phyloP scores from a whole-genome alignment of 768 basidiomycete genomes.

The Strobilomyces confusus region DNA sequence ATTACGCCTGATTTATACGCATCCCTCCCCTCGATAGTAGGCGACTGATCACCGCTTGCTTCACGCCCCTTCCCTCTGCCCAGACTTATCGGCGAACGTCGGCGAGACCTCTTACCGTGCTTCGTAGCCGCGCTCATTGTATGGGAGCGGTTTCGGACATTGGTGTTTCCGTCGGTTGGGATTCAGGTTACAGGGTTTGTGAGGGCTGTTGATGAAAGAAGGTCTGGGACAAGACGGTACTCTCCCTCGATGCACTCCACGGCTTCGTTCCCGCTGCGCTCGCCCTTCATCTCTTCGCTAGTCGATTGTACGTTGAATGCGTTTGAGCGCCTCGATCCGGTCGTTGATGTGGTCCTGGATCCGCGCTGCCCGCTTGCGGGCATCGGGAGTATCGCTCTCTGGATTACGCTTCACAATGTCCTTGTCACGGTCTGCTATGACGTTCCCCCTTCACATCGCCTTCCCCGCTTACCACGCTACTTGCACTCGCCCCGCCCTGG shows the following conservation, averaged over 20 bases:
- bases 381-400: conserved; percentile 10
- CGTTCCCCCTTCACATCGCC: conserved; percentile 7
- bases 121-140: conserved; percentile 30
- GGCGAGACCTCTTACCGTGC: conserved; percentile 25
- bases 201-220: conserved; percentile 23
- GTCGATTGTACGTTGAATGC: conserved; percentile 29
- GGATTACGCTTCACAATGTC: conserved; percentile 22
- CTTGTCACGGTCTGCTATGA: conserved; percentile 20
- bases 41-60: conserved; percentile 48
- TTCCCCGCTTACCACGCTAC: conserved; percentile 10
- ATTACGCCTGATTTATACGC: conserved; percentile 41
- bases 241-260: neutral
- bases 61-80: conserved; percentile 18
- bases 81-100: conserved; percentile 25
- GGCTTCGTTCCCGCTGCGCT: conserved; percentile 16
- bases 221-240: conserved; percentile 14
- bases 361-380: conserved; percentile 27
- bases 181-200: conserved; percentile 24
- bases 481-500: conserved; percentile 15
- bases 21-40: conserved; percentile 23
- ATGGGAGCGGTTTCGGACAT: conserved; percentile 28
- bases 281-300: conserved; percentile 35
- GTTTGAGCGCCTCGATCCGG: conserved; percentile 24
- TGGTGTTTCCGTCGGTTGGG: conserved; percentile 24
- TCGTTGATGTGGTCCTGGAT: conserved; percentile 10